Conservation (phyloP, 2,329 filamentous ascomycete species). For the Diaporthe citri region DNA sequence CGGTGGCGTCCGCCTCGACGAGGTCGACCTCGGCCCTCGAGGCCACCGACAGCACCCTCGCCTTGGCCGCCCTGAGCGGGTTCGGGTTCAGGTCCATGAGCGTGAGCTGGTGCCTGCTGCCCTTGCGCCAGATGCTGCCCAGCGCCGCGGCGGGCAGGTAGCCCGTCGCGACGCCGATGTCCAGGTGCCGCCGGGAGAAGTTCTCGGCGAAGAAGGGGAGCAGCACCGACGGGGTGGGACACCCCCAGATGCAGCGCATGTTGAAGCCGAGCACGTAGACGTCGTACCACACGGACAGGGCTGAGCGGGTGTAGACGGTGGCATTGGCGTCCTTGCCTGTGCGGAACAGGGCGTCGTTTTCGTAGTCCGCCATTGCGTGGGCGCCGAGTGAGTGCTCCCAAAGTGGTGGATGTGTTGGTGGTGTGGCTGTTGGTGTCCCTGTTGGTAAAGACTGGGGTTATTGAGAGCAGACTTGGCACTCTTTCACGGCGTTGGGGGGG, state of each 20-base stretch:
- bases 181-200: slow-evolving; percentile 53
- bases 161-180: slow-evolving; percentile 56
- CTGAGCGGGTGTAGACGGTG: slow-evolving; percentile 39
- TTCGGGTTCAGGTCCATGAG: slow-evolving; percentile 53
- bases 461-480: background rate
- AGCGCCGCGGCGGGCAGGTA: slow-evolving; percentile 52
- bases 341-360: slow-evolving; percentile 31
- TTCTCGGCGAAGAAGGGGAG: slow-evolving; percentile 52
- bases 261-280: slow-evolving; percentile 51
- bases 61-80: slow-evolving; percentile 48
- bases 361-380: slow-evolving; percentile 32
- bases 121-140: slow-evolving; percentile 37
- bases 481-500: background rate
- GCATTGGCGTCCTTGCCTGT: slow-evolving; percentile 34
- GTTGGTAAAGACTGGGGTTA: background rate
- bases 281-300: slow-evolving; percentile 47
- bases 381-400: background rate
- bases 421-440: background rate
- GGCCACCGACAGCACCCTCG: slow-evolving; percentile 44
- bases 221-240: slow-evolving; percentile 47
- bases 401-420: background rate
- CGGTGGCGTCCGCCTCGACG: slow-evolving; percentile 53
- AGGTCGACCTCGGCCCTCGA: slow-evolving; percentile 44
- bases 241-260: slow-evolving; percentile 53
- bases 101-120: slow-evolving; percentile 47